Conservation (phyloP, 1,284 basidiomycete genomes). For the Trametes sp. region DNA sequence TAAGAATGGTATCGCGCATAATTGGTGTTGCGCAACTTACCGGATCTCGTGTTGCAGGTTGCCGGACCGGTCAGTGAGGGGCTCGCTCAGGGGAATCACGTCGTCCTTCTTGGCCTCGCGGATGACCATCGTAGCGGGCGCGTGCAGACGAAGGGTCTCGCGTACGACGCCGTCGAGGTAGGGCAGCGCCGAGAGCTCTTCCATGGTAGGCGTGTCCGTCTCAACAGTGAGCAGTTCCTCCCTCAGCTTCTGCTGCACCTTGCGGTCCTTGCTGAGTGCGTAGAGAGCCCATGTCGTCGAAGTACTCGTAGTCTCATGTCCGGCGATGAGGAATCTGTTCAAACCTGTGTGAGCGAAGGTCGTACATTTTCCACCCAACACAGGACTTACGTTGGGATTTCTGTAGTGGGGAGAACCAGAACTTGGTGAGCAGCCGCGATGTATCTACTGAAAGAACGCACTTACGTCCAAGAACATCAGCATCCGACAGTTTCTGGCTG, state of each 20-base stretch:
- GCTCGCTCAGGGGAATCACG: conserved; percentile 43
- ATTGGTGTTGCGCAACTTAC: conserved; percentile 10
- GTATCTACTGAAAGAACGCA: conserved; percentile 25
- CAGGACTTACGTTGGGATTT: neutral
- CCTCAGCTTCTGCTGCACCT: conserved; percentile 71
- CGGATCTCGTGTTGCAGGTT: conserved; percentile 36
- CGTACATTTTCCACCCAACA: too few species aligned
- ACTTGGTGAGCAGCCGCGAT: too few species aligned
- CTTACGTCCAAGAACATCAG: conserved; percentile 63
- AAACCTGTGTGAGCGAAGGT: too few species aligned
- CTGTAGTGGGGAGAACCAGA: neutral
- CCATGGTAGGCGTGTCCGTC: conserved; percentile 54
- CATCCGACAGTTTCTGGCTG: conserved; percentile 56
- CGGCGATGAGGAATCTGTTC: conserved; percentile 62
- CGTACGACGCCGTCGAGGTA: conserved; percentile 76
- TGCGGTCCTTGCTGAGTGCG: conserved; percentile 61
- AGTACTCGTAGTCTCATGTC: conserved; percentile 75
- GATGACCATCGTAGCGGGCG: conserved; percentile 64
- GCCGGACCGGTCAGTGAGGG: conserved; percentile 41
- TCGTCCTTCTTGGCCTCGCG: conserved; percentile 64
- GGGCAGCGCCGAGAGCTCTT: conserved; percentile 63
- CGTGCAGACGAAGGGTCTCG: conserved; percentile 72
- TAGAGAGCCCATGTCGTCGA: conserved; percentile 68
- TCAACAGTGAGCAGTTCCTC: conserved; percentile 62
- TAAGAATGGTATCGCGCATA: conserved; percentile 36